A percentile compares a stretch with the other conserved stretches of the same genome.
Evolutionary conservation across 2,329 filamentous ascomycete genomes (phyloP).

Genomic region (Emmonsia crescens): DNA sequence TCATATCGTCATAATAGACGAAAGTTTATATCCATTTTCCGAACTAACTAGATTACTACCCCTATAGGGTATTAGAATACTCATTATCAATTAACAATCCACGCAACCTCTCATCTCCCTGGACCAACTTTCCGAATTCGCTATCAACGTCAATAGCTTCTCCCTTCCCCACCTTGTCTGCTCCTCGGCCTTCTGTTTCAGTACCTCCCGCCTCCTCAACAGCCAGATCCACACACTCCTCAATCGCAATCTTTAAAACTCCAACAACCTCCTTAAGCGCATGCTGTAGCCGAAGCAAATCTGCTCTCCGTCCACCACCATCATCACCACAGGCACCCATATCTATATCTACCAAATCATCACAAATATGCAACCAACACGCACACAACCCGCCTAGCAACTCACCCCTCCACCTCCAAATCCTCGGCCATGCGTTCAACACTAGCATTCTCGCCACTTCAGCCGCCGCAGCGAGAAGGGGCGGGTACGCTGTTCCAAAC

Average conservation of each 20-base stretch:
- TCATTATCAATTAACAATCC: conserved; percentile 17
- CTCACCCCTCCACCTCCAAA: conserved; percentile 52
- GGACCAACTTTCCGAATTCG: conserved; percentile 27
- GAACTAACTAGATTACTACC: background rate
- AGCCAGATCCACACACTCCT: background rate
- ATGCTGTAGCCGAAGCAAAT: conserved; percentile 17
- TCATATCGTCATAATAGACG: background rate
- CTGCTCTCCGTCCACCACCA: conserved; percentile 4
- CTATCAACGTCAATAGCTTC: conserved; percentile 22
- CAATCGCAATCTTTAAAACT: conserved; percentile 22
- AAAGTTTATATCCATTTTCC: background rate
- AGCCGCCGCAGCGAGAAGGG: conserved; percentile 44
- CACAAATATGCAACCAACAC: conserved; percentile 50
- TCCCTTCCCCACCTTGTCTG: conserved; percentile 11
- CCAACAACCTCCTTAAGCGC: conserved; percentile 21
- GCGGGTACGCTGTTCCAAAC: conserved; percentile 48
- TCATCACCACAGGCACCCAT: background rate
- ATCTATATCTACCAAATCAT: conserved; percentile 20
- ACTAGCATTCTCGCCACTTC: conserved; percentile 49
- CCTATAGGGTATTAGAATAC: background rate
- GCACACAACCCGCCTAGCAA: conserved; percentile 51
- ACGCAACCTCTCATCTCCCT: conserved; percentile 24
- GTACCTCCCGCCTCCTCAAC: background rate
- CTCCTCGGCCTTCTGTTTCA: conserved; percentile 13
- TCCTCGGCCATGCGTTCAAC: conserved; percentile 57